These are phyloP conservation scores for Paratrypanosoma confusum DNA, from an alignment of 208 protist genomes.

Conservation along the genomic window DNA sequence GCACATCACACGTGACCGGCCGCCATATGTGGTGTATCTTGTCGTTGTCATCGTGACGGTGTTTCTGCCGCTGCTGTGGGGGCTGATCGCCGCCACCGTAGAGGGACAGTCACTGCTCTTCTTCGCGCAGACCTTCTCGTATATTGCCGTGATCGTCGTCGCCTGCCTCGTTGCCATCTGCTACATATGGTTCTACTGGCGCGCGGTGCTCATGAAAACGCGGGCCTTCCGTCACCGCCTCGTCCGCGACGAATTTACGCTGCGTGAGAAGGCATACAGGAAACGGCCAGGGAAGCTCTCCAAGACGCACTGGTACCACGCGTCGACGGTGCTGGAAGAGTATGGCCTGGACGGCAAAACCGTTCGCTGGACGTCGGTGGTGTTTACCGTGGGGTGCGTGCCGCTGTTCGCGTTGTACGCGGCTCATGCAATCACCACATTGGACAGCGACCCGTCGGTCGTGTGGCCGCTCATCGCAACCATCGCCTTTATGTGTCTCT, in stretches of 20 bases:
- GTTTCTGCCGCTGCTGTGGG: constrained; percentile 63
- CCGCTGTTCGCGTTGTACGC: constrained; percentile 68
- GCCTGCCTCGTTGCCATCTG: constrained; percentile 50
- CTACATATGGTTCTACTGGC: constrained; percentile 78
- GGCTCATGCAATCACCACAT: constrained; percentile 38
- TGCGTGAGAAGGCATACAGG: constrained; percentile 44
- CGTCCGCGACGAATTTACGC: constrained; percentile 50
- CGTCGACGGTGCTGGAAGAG: constrained; percentile 66
- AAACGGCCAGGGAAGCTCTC: constrained; percentile 24
- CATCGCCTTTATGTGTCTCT: constrained; percentile 45
- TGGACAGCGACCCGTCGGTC: constrained; percentile 30
- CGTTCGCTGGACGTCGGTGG: constrained; percentile 51
- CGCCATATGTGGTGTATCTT: constrained; percentile 66
- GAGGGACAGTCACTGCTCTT: constrained; percentile 53
- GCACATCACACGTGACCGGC: constrained; percentile 37
- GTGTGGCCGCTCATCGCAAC: constrained; percentile 50
- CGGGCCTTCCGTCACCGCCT: constrained; percentile 21
- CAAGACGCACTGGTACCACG: constrained; percentile 81
- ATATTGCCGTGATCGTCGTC: constrained; percentile 42
- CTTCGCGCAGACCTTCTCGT: constrained; percentile 55
- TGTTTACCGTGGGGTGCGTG: constrained; percentile 68
- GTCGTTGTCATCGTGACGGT: constrained; percentile 52
- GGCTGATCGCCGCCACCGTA: constrained; percentile 37
- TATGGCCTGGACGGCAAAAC: constrained; percentile 72
- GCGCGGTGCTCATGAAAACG: constrained; percentile 47